phyloP scores from a whole-genome alignment of 257 asterid genomes.

The Solanum raphanifolium region DNA sequence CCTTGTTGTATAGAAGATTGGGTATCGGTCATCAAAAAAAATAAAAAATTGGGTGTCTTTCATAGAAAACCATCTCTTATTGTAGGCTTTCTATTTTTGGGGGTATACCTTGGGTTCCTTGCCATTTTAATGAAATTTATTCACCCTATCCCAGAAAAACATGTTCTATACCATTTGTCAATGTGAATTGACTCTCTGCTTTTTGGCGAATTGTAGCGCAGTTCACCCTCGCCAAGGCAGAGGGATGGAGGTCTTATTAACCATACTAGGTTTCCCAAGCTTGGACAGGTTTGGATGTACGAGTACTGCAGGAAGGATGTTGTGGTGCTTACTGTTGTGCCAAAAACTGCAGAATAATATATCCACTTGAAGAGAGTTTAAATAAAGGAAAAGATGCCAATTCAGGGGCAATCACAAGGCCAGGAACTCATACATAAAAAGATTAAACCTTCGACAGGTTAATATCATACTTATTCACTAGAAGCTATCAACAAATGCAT shows the following conservation, averaged over 20 bases:
- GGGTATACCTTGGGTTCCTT: not conserved
- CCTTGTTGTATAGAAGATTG: not conserved
- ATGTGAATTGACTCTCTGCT: not conserved
- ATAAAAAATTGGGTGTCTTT: not conserved
- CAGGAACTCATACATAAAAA: not conserved
- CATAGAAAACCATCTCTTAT: not conserved
- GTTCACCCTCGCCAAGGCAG: not conserved
- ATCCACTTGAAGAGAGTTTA: not conserved
- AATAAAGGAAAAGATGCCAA: not conserved
- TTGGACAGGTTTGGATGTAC: not conserved
- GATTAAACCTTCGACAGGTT: not conserved
- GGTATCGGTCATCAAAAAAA: not conserved
- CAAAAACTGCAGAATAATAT: not conserved
- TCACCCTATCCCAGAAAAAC: not conserved
- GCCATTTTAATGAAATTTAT: not conserved
- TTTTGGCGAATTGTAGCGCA: not conserved
- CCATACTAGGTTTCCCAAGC: not conserved
- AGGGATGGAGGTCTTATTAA: not conserved
- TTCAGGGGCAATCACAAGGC: not conserved
- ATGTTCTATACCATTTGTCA: not conserved
- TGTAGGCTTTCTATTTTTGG: not conserved
- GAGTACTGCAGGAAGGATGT: not conserved
- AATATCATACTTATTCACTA: not conserved
- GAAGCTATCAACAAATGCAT: not conserved
- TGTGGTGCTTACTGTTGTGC: not conserved